Evolutionary conservation across 2,329 filamentous ascomycete species (phyloP), one percentile per base, ranked within the genome.

Genomic region (Fusarium sp.): DNA sequence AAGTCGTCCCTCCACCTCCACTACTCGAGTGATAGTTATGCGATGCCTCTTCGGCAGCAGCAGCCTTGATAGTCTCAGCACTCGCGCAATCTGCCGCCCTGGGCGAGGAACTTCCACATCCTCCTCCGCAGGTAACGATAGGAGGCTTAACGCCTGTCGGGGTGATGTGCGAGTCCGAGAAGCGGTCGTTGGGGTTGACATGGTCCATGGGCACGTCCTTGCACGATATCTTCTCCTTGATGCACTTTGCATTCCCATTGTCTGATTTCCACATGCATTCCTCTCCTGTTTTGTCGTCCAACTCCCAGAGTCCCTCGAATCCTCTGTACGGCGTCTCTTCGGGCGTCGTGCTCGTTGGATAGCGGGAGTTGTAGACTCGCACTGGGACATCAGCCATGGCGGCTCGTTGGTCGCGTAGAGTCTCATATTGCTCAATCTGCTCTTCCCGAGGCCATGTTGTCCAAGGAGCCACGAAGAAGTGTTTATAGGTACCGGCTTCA

Each of bases 381-480:
- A 27, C 11, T 20, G 62, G 59, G 6, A 75, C 17, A 14, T 75
- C 73, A 2, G 73, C 55, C 22, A 75, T 31, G 5, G 36, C 68
- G 5, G 57, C 42, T 14, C 73, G 73, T 11, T 61, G 60, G 2
- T 75, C 68, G 9, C 73, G 73, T 14, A 75, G 62, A 9, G 57
- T 55, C 60, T 79, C 78, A 42, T 79, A 79, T 3, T 69, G 70
- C 11, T 72, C 40, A 17, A 78, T 44, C 33, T 78, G 69, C 36
- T 68, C 65, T 10, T 44, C 46, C 0, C 67, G 74, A 17, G 70
- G 62, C 46, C 75, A 63, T 4, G 65, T 66, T 24, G 75, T 74
- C 79, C 79, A 80, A 4, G 75, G 73, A 6, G 79, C 78, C 12
- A 79, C 64, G 16, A 80, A 80, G 66, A 79, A 80, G 29, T 79